A percentile compares a stretch with the other conserved stretches of the same genome.
These are phyloP conservation scores for Calophaca sinica DNA, from an alignment of 306 rosid species.

Conservation along the genomic window DNA sequence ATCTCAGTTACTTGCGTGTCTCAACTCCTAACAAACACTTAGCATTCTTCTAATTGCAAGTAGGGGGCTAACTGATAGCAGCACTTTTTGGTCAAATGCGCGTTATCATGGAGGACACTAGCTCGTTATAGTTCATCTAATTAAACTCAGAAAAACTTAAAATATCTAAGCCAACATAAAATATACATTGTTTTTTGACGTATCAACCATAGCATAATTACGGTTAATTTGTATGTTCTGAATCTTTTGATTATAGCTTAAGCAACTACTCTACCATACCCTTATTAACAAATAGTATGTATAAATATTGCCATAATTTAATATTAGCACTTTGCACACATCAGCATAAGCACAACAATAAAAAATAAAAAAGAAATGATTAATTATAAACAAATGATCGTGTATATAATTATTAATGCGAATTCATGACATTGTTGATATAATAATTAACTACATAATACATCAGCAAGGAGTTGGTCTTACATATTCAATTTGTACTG, in stretches of 20 bases:
- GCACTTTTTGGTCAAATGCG: slow-evolving; percentile 46
- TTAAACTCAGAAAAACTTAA: neutral
- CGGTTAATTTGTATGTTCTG: slow-evolving; percentile 11
- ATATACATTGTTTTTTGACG: slow-evolving; percentile 27
- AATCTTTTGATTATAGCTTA: slow-evolving; percentile 11
- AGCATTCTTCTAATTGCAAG: slow-evolving; percentile 27
- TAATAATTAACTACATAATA: neutral
- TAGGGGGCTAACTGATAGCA: neutral
- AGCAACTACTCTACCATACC: slow-evolving; percentile 19
- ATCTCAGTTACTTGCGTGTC: slow-evolving; percentile 48
- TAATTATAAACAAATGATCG: neutral
- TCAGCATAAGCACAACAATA: slow-evolving; percentile 10
- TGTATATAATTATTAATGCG: neutral
- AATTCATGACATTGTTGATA: slow-evolving; percentile 25
- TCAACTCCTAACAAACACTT: slow-evolving; percentile 42
- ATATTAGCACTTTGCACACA: slow-evolving; percentile 12
- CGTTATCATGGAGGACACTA: slow-evolving; percentile 46
- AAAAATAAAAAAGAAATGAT: neutral
- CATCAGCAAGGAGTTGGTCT: neutral
- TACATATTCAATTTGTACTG: slow-evolving; percentile 20
- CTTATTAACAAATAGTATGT: neutral
- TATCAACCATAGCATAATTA: slow-evolving; percentile 38
- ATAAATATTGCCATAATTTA: neutral
- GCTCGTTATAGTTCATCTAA: slow-evolving; percentile 46
- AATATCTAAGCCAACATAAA: neutral